Evolutionary conservation across 2,329 filamentous ascomycete genomes (phyloP), one percentile per base, ranked within the genome.

Genomic region (Nemania diffusa): DNA sequence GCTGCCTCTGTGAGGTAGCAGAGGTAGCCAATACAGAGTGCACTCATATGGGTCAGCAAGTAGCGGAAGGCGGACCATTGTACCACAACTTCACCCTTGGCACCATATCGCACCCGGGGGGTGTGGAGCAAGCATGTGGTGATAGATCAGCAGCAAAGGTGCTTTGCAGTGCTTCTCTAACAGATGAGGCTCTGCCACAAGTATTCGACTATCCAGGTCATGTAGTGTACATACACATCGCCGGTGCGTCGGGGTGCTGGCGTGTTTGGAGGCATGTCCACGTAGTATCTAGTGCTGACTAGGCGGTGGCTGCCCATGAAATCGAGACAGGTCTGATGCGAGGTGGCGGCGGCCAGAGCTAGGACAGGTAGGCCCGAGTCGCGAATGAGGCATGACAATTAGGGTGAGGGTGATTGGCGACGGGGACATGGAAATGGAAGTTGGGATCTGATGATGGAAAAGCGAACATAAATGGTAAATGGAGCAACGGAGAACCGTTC

Each of bases 111-210:
- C 46, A 48, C 34, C 44, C 53, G 72, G 63, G 64, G 71, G 67
- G 71, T 67, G 69, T 70, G 64, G 57, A 71, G 67, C 64, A 68
- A 7, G 26, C 9, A 8, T 3, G 7, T 26, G 66, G 42, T 34
- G 27, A 61, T 63, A 67, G 60, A 50, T 44, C 59, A 57, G 32
- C 51, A 64, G 52, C n/a, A 64, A 57, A 66, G 59, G 44, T 37
- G 61, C 27, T 55, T 59, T 40, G 57, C 69, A 56, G 69, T 60
- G 50, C 56, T 27, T 57, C 60, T 52, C 69, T 71, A 72, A 71
- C 72, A 74, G 70, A 73, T 75, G 73, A 72, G 73, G 73, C 73
- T 75, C 73, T 75, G 68, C 68, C 48, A 37, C 42, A 71, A 68
- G 73, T 73, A 74, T 22, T 11, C 53, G 5, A 5, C 22, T 3